Percentiles rank a stretch among this genome's conserved stretches.
These are phyloP conservation scores for Knufia fluminis DNA, from an alignment of 2,329 filamentous ascomycete species.

Conservation along the genomic window DNA sequence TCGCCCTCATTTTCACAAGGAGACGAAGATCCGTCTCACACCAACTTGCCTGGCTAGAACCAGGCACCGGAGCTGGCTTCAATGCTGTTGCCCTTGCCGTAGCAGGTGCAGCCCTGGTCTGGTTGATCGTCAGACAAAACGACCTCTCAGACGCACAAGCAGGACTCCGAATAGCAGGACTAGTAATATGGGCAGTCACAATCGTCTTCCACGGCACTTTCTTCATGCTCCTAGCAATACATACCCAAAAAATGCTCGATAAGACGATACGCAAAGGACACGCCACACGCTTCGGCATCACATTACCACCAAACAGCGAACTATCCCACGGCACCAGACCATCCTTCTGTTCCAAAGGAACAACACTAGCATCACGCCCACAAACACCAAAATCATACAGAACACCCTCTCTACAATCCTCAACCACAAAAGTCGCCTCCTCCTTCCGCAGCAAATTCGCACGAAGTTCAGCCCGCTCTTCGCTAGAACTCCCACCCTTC, in stretches of 20 bases:
- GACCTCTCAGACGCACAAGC: slow-evolving; percentile 13
- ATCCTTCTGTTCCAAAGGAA: slow-evolving; percentile 20
- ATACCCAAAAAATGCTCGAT: slow-evolving; percentile 15
- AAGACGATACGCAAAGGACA: slow-evolving; percentile 12
- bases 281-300: slow-evolving; percentile 17
- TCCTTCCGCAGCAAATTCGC: slow-evolving; percentile 14
- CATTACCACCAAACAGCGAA: slow-evolving; percentile 13
- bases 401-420: slow-evolving; percentile 15
- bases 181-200: slow-evolving; percentile 17
- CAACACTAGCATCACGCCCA: slow-evolving; percentile 21
- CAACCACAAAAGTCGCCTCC: slow-evolving; percentile 14
- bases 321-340: slow-evolving; percentile 9
- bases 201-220: slow-evolving; percentile 12
- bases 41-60: neutral
- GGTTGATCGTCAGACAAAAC: slow-evolving; percentile 12
- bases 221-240: slow-evolving; percentile 14
- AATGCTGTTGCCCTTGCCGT: slow-evolving; percentile 7
- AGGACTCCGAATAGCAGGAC: slow-evolving; percentile 17
- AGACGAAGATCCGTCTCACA: neutral
- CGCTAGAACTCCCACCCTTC: slow-evolving; percentile 16
- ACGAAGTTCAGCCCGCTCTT: slow-evolving; percentile 19
- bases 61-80: slow-evolving; percentile 4
- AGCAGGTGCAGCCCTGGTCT: slow-evolving; percentile 18
- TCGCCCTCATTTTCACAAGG: slow-evolving; percentile 13
- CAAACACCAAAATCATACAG: slow-evolving; percentile 18